phyloP scores from a whole-genome alignment of 2,329 filamentous ascomycete species.

The Scedosporium minutisporum region DNA sequence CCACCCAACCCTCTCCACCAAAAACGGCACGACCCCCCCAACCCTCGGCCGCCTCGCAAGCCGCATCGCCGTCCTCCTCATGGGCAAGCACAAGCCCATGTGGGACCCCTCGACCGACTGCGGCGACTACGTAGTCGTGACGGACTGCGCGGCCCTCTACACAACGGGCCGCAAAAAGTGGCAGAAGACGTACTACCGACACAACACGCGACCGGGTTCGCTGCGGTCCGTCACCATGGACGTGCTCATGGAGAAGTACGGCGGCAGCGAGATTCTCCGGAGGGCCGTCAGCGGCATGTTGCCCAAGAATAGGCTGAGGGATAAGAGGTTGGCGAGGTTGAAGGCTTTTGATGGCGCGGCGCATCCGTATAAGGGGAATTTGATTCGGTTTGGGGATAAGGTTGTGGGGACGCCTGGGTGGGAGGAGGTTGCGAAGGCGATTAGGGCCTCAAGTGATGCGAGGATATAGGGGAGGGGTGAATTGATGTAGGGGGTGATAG shows the following conservation, averaged over 20 bases:
- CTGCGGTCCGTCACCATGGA: slow-evolving; percentile 91
- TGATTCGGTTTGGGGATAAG: slow-evolving; percentile 61
- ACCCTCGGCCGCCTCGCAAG: slow-evolving; percentile 85
- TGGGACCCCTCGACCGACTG: slow-evolving; percentile 97
- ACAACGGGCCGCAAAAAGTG: slow-evolving; percentile 85
- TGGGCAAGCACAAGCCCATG: slow-evolving; percentile 99
- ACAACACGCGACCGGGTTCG: slow-evolving; percentile 82
- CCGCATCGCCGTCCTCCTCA: slow-evolving; percentile 75
- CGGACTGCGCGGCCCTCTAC: slow-evolving; percentile 77
- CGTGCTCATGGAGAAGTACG: slow-evolving; percentile 84
- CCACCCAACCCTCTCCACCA: slow-evolving; percentile 51
- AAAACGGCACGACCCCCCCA: slow-evolving; percentile 51
- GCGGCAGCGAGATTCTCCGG: slow-evolving; percentile 81
- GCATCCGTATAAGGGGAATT: slow-evolving; percentile 86
- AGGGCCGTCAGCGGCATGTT: slow-evolving; percentile 95
- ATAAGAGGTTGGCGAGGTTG: slow-evolving; percentile 75
- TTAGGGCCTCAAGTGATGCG: slow-evolving; percentile 38
- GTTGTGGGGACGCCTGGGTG: slow-evolving; percentile 43
- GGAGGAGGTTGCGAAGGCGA: slow-evolving; percentile 39
- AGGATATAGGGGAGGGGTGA: slow-evolving; percentile 32
- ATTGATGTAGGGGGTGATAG: not conserved
- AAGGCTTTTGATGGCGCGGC: slow-evolving; percentile 93
- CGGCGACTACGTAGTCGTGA: slow-evolving; percentile 96
- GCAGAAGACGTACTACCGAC: slow-evolving; percentile 93
- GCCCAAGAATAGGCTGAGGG: slow-evolving; percentile 88